These are phyloP conservation scores for Scytalidium lignicola DNA, from an alignment of 2,329 filamentous ascomycete species.

Conservation along the genomic window DNA sequence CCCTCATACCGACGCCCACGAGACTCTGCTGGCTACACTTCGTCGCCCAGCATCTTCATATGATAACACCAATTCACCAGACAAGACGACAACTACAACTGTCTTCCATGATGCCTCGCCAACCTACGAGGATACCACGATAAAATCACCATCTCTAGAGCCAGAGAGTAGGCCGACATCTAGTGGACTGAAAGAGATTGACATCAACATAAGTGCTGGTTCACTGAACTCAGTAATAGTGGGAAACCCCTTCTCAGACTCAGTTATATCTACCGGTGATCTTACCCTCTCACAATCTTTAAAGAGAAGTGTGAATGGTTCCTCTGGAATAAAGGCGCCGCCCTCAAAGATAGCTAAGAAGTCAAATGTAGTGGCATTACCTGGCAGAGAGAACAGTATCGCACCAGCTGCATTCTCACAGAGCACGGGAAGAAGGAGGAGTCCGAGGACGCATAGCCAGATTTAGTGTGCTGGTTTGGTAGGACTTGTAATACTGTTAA, in stretches of 20 bases:
- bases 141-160: conserved; percentile 8
- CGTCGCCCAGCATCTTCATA: conserved; percentile 34
- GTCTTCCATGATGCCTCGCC: conserved; percentile 24
- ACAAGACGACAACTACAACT: conserved; percentile 31
- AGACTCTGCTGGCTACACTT: conserved; percentile 47
- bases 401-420: conserved; percentile 10
- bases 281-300: background rate
- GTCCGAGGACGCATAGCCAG: conserved; percentile 16
- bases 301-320: conserved; percentile 21
- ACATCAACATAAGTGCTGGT: conserved; percentile 38
- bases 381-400: conserved; percentile 38
- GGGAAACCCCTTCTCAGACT: conserved; percentile 6
- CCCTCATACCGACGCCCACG: conserved; percentile 66
- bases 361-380: conserved; percentile 32
- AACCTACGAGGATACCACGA: conserved; percentile 16
- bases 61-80: conserved; percentile 21
- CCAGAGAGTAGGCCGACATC: conserved; percentile 24
- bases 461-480: background rate
- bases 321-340: conserved; percentile 35
- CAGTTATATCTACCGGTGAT: background rate
- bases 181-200: conserved; percentile 44
- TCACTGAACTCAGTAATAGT: conserved; percentile 14
- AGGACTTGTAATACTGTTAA: background rate
- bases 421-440: conserved; percentile 25
- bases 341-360: conserved; percentile 33